These are phyloP conservation scores for Sanghuangporus weigelae DNA, from an alignment of 1,284 basidiomycete genomes.

Conservation along the genomic window DNA sequence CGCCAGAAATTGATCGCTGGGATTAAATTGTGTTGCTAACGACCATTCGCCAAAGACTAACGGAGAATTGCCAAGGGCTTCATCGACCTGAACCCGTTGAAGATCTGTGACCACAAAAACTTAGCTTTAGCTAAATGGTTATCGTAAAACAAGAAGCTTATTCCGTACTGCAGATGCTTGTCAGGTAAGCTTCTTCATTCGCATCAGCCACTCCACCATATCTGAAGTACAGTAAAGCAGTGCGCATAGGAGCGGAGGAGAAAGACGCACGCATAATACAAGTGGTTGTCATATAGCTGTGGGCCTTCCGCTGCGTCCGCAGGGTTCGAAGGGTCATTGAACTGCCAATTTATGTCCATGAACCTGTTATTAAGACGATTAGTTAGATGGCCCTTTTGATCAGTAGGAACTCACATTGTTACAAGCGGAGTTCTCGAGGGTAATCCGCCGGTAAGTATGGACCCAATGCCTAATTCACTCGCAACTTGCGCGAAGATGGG, in stretches of 20 bases:
- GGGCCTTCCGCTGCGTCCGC: slow-evolving; percentile 61
- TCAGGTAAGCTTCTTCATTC: slow-evolving; percentile 59
- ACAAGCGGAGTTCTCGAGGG: slow-evolving; percentile 33
- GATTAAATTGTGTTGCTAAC: slow-evolving; percentile 62
- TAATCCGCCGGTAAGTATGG: slow-evolving; percentile 26
- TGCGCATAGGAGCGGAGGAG: not conserved
- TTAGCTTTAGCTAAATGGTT: too few relatives aligned
- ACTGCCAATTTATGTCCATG: slow-evolving; percentile 76
- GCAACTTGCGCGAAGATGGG: slow-evolving; percentile 46
- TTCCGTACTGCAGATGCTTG: slow-evolving; percentile 59
- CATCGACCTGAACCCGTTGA: slow-evolving; percentile 43
- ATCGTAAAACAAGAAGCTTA: not conserved
- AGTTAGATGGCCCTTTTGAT: not conserved
- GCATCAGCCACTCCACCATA: slow-evolving; percentile 68
- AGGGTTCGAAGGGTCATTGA: slow-evolving; percentile 61
- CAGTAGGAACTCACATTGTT: slow-evolving; percentile 39
- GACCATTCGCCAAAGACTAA: slow-evolving; percentile 61
- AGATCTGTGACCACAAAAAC: too few relatives aligned
- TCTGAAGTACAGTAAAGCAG: slow-evolving; percentile 30
- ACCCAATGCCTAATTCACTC: slow-evolving; percentile 28
- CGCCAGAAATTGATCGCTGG: slow-evolving; percentile 54
- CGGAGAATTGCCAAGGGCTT: slow-evolving; percentile 44
- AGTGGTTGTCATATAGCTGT: slow-evolving; percentile 71
- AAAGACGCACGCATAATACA: slow-evolving; percentile 60
- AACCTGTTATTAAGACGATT: slow-evolving; percentile 40